Evolutionary conservation across 2,329 filamentous ascomycete species (phyloP).

Genomic region (Diaporthe sp.): DNA sequence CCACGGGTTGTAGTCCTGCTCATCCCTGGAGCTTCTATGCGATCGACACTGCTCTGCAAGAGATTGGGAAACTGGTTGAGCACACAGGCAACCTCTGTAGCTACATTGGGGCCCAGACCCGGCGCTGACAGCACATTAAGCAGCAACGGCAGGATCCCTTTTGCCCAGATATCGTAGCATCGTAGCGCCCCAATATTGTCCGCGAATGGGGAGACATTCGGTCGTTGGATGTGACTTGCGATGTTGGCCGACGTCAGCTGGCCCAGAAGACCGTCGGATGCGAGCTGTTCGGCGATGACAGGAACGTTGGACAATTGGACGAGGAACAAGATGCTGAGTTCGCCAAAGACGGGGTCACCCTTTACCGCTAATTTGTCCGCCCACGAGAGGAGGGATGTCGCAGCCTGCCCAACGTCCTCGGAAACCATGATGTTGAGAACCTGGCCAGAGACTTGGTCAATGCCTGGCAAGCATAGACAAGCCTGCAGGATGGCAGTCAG

Average conservation of each 20-base stretch:
- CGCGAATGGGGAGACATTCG: constrained; percentile 83
- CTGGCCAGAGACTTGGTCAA: constrained; percentile 78
- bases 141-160: constrained; percentile 87
- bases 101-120: constrained; percentile 81
- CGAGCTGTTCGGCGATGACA: constrained; percentile 88
- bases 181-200: constrained; percentile 76
- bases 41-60: constrained; percentile 77
- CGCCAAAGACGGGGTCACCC: constrained; percentile 91
- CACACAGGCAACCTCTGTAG: constrained; percentile 87
- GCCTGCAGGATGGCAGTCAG: constrained; percentile 91
- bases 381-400: constrained; percentile 93
- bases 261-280: constrained; percentile 85
- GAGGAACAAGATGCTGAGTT: constrained; percentile 90
- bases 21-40: constrained; percentile 75
- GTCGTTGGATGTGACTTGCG: constrained; percentile 80
- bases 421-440: constrained; percentile 78
- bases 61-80: constrained; percentile 91
- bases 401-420: constrained; percentile 83
- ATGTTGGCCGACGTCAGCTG: constrained; percentile 85
- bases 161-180: constrained; percentile 91
- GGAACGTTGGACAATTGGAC: constrained; percentile 88
- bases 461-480: constrained; percentile 82
- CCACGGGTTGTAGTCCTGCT: constrained; percentile 65
- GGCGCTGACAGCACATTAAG: constrained; percentile 85
- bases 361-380: constrained; percentile 84